These are phyloP conservation scores for Scheffersomyces illinoinensis DNA, from an alignment of 1,139 yeast species.

Conservation along the genomic window DNA sequence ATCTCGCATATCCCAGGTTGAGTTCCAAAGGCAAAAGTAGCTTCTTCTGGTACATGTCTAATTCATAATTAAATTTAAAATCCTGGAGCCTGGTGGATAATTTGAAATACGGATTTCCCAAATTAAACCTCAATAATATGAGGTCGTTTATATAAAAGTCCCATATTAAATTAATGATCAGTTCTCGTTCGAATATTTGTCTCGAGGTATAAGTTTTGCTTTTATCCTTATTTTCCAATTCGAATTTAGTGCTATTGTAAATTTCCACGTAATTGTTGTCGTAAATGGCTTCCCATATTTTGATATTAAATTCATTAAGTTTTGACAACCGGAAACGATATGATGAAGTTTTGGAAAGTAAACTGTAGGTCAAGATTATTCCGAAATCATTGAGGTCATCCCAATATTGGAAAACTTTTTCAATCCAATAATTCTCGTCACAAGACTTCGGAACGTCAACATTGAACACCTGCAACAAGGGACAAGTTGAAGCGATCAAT, in stretches of 20 bases:
- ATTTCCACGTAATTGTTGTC: constrained; percentile 23
- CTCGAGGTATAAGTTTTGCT: constrained; percentile 13
- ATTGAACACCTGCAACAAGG: constrained; percentile 12
- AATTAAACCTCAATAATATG: constrained; percentile 31
- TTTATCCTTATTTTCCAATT: neutral
- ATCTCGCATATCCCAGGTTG: neutral
- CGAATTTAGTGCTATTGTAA: constrained; percentile 9
- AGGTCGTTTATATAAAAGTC: constrained; percentile 33
- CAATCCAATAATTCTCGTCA: constrained; percentile 42
- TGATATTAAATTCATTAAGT: constrained; percentile 9
- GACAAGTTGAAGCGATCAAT: constrained; percentile 45
- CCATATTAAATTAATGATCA: constrained; percentile 43
- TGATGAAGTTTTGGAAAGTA: constrained; percentile 17
- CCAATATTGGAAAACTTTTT: constrained; percentile 34
- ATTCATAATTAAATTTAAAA: neutral
- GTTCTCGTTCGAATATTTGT: constrained; percentile 38
- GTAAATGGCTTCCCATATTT: constrained; percentile 25
- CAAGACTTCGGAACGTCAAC: constrained; percentile 12
- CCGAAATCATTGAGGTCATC: constrained; percentile 32
- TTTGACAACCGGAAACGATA: constrained; percentile 12
- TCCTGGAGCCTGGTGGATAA: constrained; percentile 10
- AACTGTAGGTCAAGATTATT: constrained; percentile 20
- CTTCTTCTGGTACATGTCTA: neutral
- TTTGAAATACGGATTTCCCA: constrained; percentile 40
- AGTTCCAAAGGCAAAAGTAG: neutral